Evolutionary conservation across 1,139 yeast species (phyloP).

Genomic region (Nadsonia starkeyi-henricii): DNA sequence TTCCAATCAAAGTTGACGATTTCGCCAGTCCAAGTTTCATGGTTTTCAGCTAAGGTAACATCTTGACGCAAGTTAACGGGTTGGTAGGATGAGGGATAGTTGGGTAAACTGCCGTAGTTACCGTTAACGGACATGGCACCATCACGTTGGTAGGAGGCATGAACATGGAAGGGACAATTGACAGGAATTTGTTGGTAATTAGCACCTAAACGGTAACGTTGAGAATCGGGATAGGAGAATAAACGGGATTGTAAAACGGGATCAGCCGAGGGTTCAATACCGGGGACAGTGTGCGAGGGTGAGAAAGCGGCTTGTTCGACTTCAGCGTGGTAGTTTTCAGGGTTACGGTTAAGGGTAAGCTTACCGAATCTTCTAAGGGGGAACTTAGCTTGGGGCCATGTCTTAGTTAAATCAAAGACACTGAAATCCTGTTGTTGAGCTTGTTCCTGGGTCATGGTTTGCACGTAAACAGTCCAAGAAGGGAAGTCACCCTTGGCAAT

Average conservation of each 20-base stretch:
- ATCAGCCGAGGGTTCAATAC: slow-evolving; percentile 73
- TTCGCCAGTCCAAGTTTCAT: slow-evolving; percentile 81
- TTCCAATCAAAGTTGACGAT: slow-evolving; percentile 86
- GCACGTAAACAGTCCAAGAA: slow-evolving; percentile 52
- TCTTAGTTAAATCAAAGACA: slow-evolving; percentile 60
- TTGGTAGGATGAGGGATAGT: slow-evolving; percentile 33
- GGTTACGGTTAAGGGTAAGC: slow-evolving; percentile 55
- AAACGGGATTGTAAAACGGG: slow-evolving; percentile 78
- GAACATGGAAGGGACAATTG: slow-evolving; percentile 34
- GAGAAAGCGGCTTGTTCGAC: slow-evolving; percentile 74
- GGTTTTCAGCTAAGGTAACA: slow-evolving; percentile 37
- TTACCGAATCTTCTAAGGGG: slow-evolving; percentile 66
- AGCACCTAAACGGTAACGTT: slow-evolving; percentile 50
- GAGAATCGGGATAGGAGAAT: slow-evolving; percentile 79
- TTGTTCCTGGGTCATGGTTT: slow-evolving; percentile 60
- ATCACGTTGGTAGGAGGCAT: slow-evolving; percentile 49
- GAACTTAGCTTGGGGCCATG: slow-evolving; percentile 68
- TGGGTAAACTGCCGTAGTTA: slow-evolving; percentile 76
- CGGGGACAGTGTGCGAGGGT: slow-evolving; percentile 76
- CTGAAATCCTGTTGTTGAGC: slow-evolving; percentile 40
- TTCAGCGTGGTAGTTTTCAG: slow-evolving; percentile 67
- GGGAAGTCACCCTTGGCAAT: slow-evolving; percentile 50
- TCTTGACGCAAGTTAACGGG: slow-evolving; percentile 35
- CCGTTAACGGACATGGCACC: slow-evolving; percentile 69
- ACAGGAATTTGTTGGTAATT: slow-evolving; percentile 66